These are phyloP conservation scores for Marvania coccoides DNA, from an alignment of 139 green algal genomes.

Conservation along the genomic window DNA sequence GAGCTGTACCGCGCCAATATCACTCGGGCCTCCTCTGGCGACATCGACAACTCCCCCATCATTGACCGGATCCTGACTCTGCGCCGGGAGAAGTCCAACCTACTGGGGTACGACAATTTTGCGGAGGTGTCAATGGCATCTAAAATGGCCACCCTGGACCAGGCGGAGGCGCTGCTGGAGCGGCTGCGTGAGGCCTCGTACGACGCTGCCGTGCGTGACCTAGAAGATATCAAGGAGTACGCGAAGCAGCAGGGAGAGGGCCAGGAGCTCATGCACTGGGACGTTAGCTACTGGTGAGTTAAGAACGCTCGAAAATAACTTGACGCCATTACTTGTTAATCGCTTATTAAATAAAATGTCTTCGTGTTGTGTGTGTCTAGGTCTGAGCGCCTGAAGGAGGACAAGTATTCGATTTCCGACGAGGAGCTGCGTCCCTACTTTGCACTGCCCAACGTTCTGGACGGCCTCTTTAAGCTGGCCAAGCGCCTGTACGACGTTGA, in stretches of 20 bases:
- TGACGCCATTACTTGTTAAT: background rate
- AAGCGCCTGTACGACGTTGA: constrained; percentile 81
- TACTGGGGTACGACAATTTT: constrained; percentile 84
- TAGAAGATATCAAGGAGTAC: constrained; percentile 62
- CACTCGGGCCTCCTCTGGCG: constrained; percentile 63
- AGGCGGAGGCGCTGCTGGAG: constrained; percentile 81
- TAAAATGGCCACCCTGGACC: constrained; percentile 78
- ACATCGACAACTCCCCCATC: constrained; percentile 83
- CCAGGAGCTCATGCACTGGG: constrained; percentile 64
- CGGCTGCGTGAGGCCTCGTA: constrained; percentile 71
- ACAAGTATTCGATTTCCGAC: constrained; percentile 77
- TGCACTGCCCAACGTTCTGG: constrained; percentile 77
- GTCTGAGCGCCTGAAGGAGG: constrained; percentile 48
- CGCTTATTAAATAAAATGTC: too few relatives aligned
- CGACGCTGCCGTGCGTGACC: constrained; percentile 57
- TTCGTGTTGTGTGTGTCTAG: too few relatives aligned
- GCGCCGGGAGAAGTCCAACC: constrained; percentile 75
- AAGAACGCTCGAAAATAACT: too few relatives aligned
- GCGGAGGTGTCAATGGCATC: constrained; percentile 76
- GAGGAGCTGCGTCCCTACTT: constrained; percentile 95
- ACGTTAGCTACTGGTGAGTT: constrained; percentile 88
- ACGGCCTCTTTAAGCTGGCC: constrained; percentile 82
- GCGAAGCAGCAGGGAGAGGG: constrained; percentile 37
- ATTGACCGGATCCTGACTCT: constrained; percentile 81
- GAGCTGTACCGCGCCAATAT: constrained; percentile 91